Evolutionary conservation across 768 basidiomycete genomes (phyloP).

Genomic region (Tephrocybe sp.): DNA sequence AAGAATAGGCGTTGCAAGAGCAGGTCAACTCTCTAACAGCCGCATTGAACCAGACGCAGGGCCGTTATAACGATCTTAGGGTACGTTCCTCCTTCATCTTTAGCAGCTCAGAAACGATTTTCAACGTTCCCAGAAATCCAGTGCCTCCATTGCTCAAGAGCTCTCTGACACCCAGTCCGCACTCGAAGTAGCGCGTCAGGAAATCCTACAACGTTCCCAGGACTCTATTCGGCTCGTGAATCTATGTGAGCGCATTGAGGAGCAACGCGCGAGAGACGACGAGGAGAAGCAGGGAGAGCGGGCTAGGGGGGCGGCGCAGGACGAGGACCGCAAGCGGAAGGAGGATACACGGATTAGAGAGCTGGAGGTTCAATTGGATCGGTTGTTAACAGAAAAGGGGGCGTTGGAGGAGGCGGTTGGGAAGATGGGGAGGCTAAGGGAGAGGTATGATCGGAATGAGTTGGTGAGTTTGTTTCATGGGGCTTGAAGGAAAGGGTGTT

Average conservation of each 20-base stretch:
- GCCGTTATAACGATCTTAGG: slow-evolving; percentile 22
- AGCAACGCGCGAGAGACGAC: slow-evolving; percentile 13
- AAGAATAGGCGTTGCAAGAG: slow-evolving; percentile 19
- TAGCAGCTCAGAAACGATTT: slow-evolving; percentile 26
- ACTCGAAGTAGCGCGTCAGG: slow-evolving; percentile 30
- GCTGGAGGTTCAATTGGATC: slow-evolving; percentile 16
- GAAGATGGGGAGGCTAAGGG: slow-evolving; percentile 27
- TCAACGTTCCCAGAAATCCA: slow-evolving; percentile 23
- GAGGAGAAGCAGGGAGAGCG: slow-evolving; percentile 10
- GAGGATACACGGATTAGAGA: slow-evolving; percentile 14
- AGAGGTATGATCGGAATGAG: slow-evolving; percentile 44
- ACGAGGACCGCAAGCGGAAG: too few species aligned
- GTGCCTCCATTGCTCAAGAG: slow-evolving; percentile 35
- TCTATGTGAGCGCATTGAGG: slow-evolving; percentile 10
- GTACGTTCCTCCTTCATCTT: not conserved
- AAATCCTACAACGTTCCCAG: slow-evolving; percentile 6
- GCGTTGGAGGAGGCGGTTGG: slow-evolving; percentile 17
- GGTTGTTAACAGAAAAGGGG: slow-evolving; percentile 23
- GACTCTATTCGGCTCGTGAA: slow-evolving; percentile 19
- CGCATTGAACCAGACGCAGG: slow-evolving; percentile 40
- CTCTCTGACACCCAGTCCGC: slow-evolving; percentile 26
- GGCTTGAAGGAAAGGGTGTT: too few species aligned
- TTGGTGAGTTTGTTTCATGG: slow-evolving; percentile 52
- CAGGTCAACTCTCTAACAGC: slow-evolving; percentile 44
- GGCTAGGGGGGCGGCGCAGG: slow-evolving; percentile 13